Evolutionary conservation across 1,284 basidiomycete species (phyloP), one percentile per base, ranked within the genome.

Genomic region (Cystobasidiaceae sp.): DNA sequence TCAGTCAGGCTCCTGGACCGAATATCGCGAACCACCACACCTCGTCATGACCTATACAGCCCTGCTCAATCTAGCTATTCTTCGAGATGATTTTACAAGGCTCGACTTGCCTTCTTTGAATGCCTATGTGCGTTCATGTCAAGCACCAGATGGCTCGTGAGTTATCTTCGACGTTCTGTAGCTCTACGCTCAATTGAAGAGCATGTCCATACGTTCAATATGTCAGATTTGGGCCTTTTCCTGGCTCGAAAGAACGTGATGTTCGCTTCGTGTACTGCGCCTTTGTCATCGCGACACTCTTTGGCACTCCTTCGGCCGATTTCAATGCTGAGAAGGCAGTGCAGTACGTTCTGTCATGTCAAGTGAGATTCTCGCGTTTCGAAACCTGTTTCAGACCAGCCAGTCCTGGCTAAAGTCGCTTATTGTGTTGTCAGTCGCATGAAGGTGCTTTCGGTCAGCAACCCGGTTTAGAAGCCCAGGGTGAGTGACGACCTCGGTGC

Each of bases 41-140:
- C 79, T 94, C n/a, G 90, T 93, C 64, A 89, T 91, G 82, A 92
- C 92, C 7, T 96, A 96, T 74, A 90, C 90, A 0, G 89, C 91
- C 0, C 75, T 96, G 2, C 78, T 93, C 1, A 82, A 84, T 0
- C 84, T 96, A 3, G 84, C 87, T 0, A 86, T 94, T 67, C 81
- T 96, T 6, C 82, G 87, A n/a, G 90, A 92, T 71, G 85, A 89
- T 69, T 86, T 91, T 69, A 76, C 81, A 45, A 77, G 78, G 50
- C 79, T 94, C 19, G 83, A 94, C 72, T 80, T 84, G 46, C 41
- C 76, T 1, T 88, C 85, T 0, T 77, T 94, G 19, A 68, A 84
- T 2, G 72, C 72, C 25, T 87, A 93, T 69, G 73, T 96, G 3
- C 77, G 79, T 7, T 76, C 82, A 13, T 92, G 89, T 73, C 90